Base-by-base conservation (phyloP, 495 filamentous ascomycete species). In the Annulohypoxylon bovei region DNA sequence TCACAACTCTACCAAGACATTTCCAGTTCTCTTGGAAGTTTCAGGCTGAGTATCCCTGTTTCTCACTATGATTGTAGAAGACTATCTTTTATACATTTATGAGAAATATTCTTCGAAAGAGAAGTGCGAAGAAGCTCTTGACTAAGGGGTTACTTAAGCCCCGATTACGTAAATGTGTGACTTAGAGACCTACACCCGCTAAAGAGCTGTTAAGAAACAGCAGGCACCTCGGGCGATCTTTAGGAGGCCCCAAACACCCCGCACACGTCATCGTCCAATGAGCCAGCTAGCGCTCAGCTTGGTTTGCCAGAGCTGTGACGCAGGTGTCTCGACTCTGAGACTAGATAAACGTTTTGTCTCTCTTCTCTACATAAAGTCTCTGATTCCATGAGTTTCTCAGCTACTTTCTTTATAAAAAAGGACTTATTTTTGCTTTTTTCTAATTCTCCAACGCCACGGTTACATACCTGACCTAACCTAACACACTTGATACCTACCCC, bases 251-350 rank as follows among this genome's bases (percentile, higher is more conserved):
- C 46, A 46, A 32, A 53, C 65, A 27, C 69, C 69, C 64, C 69
- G 69, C 69, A 67, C 64, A 72, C 69, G 64, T 72, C 69, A 72
- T 72, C 69, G 42, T 72, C 69, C 64, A 72, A 67, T 67, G 39
- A 37, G 60, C 42, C 39, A 22, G 30, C 28, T 46, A 37, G 18
- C 52, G 44, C 58, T 62, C 25, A 67, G 42, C 49, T 69, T 58
- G 37, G 44, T 33, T 60, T 55, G 47, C 39, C 33, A 22, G 52
- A 63, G 42, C 46, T 54, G 50, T 72, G 70, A 72, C 70, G 70
- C 70, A 62, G 68, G 1, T 35, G 62, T 71, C 61, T 62, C 4
- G 30, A 40, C 20, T 33, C 52, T 70, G 53, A 62, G 59, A 69
- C 67, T 44, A 44, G 42, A 59, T 59, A 53, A 64, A 54, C 37